Evolutionary conservation across 2,329 filamentous ascomycete genomes (phyloP).

Genomic region (Ustulina deusta): DNA sequence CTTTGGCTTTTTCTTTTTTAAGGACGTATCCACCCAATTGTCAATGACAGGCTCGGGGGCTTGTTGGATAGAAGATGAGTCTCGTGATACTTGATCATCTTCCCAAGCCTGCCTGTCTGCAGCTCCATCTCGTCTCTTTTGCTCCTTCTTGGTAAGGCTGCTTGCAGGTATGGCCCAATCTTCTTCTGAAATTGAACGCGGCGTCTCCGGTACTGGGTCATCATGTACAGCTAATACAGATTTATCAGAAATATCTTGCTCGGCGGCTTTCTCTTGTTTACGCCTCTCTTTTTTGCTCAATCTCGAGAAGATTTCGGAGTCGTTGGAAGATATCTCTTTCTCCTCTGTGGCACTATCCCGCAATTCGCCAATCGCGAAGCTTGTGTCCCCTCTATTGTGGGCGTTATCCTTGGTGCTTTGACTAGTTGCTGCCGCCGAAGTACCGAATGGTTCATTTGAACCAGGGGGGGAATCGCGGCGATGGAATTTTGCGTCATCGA

Average conservation of each 20-base stretch:
- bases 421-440: background rate
- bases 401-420: background rate
- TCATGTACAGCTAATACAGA: slow-evolving; percentile 43
- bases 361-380: slow-evolving; percentile 62
- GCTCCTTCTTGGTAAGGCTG: slow-evolving; percentile 54
- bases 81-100: slow-evolving; percentile 41
- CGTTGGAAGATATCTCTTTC: slow-evolving; percentile 44
- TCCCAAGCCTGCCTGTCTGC: slow-evolving; percentile 48
- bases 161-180: slow-evolving; percentile 45
- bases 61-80: slow-evolving; percentile 40
- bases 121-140: slow-evolving; percentile 59
- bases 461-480: slow-evolving; percentile 73
- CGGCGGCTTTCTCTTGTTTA: slow-evolving; percentile 55
- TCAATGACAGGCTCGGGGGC: slow-evolving; percentile 42
- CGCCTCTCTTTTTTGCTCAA: slow-evolving; percentile 52
- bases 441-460: slow-evolving; percentile 64
- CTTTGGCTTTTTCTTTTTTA: slow-evolving; percentile 46
- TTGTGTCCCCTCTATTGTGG: slow-evolving; percentile 51
- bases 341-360: slow-evolving; percentile 57
- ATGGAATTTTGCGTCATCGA: slow-evolving; percentile 73
- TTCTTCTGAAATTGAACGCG: slow-evolving; percentile 48
- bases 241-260: slow-evolving; percentile 45
- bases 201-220: slow-evolving; percentile 26
- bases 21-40: slow-evolving; percentile 44
- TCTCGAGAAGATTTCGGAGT: slow-evolving; percentile 45